Evolutionary conservation across 306 rosid genomes (phyloP).

Genomic region (cucumber (Cucumis sativus)): DNA sequence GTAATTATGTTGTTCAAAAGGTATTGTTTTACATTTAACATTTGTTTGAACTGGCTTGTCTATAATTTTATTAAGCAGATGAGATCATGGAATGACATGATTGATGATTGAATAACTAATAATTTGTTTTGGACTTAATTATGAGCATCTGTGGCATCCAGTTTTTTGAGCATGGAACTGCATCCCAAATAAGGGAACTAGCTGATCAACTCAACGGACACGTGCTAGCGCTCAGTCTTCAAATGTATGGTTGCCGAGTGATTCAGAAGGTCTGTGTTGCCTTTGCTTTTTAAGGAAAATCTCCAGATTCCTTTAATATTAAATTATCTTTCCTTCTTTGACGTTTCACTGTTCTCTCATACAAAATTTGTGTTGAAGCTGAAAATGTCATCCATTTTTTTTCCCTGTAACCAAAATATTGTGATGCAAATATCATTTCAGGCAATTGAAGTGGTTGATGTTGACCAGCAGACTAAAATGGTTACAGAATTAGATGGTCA

Average conservation of each 20-base stretch:
- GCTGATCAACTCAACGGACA: conserved; percentile 77
- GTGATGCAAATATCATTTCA: conserved; percentile 10
- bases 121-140: background rate
- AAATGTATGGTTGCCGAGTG: conserved; percentile 98
- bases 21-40: conserved; percentile 19
- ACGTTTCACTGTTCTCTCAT: background rate
- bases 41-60: background rate
- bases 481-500: conserved; percentile 82
- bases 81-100: conserved; percentile 8
- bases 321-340: background rate
- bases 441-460: conserved; percentile 92
- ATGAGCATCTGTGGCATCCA: conserved; percentile 17
- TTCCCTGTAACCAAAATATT: background rate
- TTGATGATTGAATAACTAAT: background rate
- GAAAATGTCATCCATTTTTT: background rate
- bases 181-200: conserved; percentile 73
- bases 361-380: background rate
- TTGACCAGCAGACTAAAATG: conserved; percentile 82
- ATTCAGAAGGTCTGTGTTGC: conserved; percentile 66
- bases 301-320: background rate
- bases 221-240: conserved; percentile 89
- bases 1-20: conserved; percentile 96
- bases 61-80: background rate
- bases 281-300: background rate
- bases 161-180: conserved; percentile 95